A percentile compares a stretch with the other conserved stretches of the same genome.
Evolutionary conservation across 768 basidiomycete genomes (phyloP).

Genomic region (Rhodotorula toruloides): DNA sequence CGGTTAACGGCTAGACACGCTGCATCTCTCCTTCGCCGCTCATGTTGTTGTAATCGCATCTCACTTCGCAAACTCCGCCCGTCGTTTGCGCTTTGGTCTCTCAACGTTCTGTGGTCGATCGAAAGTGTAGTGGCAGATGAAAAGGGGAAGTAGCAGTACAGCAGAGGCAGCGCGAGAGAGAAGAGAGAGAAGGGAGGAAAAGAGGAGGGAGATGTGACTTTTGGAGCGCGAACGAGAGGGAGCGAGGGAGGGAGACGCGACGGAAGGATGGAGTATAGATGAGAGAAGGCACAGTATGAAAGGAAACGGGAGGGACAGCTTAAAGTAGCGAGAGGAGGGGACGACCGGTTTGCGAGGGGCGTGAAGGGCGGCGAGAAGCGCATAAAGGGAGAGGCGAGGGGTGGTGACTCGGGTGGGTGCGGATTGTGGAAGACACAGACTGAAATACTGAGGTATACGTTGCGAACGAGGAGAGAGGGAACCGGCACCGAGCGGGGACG

Average conservation of each 20-base stretch:
- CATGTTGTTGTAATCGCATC: not conserved
- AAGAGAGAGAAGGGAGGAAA: not conserved
- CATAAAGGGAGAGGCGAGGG: too few relatives aligned
- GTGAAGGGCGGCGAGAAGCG: too few relatives aligned
- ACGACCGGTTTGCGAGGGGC: too few relatives aligned
- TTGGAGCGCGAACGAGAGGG: not conserved
- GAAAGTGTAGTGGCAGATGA: not conserved
- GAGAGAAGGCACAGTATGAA: not conserved
- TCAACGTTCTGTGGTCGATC: too few relatives aligned
- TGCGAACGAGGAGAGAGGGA: too few relatives aligned
- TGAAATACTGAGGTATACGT: too few relatives aligned
- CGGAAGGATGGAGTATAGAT: not conserved
- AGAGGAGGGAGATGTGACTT: too few relatives aligned
- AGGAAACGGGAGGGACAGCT: not conserved
- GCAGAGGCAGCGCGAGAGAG: not conserved
- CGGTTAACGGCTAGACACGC: slow-evolving; percentile 8
- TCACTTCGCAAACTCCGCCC: too few relatives aligned
- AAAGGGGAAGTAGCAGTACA: not conserved
- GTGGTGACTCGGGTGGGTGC: too few relatives aligned
- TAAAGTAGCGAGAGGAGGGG: too few relatives aligned
- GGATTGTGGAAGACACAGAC: too few relatives aligned
- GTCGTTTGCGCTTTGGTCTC: not conserved
- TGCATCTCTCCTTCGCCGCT: not conserved
- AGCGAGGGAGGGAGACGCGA: not conserved
- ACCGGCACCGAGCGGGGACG: too few relatives aligned